Percentiles rank a stretch among this genome's conserved stretches.
These are phyloP conservation scores for Claviceps sp. DNA, from an alignment of 2,329 filamentous ascomycete species.

Conservation along the genomic window DNA sequence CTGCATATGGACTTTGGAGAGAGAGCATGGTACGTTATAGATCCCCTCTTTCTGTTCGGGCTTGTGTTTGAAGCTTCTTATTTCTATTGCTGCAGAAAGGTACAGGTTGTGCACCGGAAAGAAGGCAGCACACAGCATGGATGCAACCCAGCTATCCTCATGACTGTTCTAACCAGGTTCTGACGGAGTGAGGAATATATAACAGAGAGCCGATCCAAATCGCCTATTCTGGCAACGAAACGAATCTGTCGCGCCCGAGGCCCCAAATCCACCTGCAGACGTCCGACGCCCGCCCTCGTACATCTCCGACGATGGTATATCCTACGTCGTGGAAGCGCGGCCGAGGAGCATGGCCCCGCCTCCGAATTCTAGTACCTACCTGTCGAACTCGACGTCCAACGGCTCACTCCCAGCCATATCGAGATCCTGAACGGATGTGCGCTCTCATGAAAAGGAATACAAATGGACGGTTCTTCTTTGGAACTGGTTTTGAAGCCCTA, in stretches of 20 bases:
- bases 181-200: not conserved
- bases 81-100: not conserved
- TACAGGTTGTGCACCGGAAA: not conserved
- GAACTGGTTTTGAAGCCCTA: too few species aligned
- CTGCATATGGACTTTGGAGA: slow-evolving; percentile 76
- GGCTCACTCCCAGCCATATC: not conserved
- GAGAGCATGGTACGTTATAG: slow-evolving; percentile 63
- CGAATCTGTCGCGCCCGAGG: slow-evolving; percentile 19
- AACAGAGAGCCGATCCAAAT: slow-evolving; percentile 62
- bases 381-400: not conserved
- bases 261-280: slow-evolving; percentile 10
- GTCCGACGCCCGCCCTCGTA: slow-evolving; percentile 59
- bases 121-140: not conserved
- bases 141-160: too few species aligned
- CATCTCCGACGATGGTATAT: slow-evolving; percentile 59
- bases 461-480: not conserved
- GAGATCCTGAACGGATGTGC: not conserved
- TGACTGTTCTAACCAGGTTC: too few species aligned
- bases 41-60: too few species aligned
- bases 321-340: slow-evolving; percentile 56
- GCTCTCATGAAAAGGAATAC: not conserved
- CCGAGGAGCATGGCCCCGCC: slow-evolving; percentile 46
- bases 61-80: not conserved
- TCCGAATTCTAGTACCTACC: slow-evolving; percentile 13
- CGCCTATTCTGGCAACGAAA: slow-evolving; percentile 70